Base-by-base conservation (phyloP, 495 filamentous ascomycete genomes). In the Annulohypoxylon moriforme region DNA sequence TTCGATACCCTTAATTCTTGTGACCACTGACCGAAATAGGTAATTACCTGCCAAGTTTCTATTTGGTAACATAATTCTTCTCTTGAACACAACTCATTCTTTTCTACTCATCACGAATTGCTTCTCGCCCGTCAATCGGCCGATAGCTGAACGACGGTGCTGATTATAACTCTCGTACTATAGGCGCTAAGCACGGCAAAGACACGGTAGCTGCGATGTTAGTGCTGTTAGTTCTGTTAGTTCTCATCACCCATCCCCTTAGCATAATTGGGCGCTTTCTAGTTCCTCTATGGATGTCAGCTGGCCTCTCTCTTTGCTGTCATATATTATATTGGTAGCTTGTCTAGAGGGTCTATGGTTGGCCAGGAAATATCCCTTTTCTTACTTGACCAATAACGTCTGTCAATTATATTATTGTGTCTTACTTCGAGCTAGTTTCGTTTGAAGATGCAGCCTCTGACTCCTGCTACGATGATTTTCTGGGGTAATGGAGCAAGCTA, bases 401-500 rank as follows among this genome's bases (percentile, higher is more conserved):
- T 9, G 4, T 60, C 57, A 64, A 56, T 44, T n/a, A 42, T 47
- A 44, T 42, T 47, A 44, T 42, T 49, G 4, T 46, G 62, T 46
- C 64, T 31, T 14, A n/a, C 22, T n/a, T n/a, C n/a, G n/a, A n/a
- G n/a, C 42, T 44, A 11, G 25, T 57, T 50, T 27, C 20, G 22
- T 25, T 29, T 52, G 47, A 20, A 52, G 46, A 31, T 34, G 42
- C 36, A 49, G 14, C 42, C 55, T 59, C 53, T 55, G 42, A 20
- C 58, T 42, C 24, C 24, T n/a, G 20, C 29, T 36, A 29, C 4
- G 14, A 34, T 31, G 47, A 57, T 66, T 68, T 64, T 20, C 71
- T 66, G 71, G 71, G 71, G 71, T 69, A 73, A 61, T 66, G 61
- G 50, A 55, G 49, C 22, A 40, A 57, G 29, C 18, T 34, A 29